These are phyloP conservation scores for Kodamaea sagamina DNA, from an alignment of 805 yeast genomes.

Conservation along the genomic window DNA sequence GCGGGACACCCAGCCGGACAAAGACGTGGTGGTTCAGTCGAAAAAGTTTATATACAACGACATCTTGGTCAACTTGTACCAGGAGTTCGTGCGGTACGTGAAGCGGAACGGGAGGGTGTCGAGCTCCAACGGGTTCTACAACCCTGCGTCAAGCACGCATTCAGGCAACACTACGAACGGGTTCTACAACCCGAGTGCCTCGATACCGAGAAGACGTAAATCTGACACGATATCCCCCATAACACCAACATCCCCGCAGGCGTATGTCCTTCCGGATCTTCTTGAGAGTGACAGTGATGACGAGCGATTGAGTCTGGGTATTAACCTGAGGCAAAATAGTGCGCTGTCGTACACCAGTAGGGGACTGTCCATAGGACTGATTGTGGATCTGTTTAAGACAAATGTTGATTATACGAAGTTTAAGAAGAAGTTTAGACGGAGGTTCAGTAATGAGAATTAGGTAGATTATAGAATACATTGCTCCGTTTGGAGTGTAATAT, in stretches of 20 bases:
- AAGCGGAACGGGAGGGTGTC: slow-evolving; percentile 11
- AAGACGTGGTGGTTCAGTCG: slow-evolving; percentile 15
- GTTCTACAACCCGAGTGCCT: background rate
- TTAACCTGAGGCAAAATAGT: slow-evolving; percentile 13
- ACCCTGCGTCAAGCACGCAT: background rate
- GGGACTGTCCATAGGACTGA: slow-evolving; percentile 35
- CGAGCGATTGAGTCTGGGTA: background rate
- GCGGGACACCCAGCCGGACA: slow-evolving; percentile 23
- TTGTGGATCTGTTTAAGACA: slow-evolving; percentile 31
- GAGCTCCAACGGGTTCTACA: slow-evolving; percentile 6
- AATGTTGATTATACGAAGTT: slow-evolving; percentile 28
- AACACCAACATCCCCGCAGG: slow-evolving; percentile 2
- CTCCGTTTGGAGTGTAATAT: too few species aligned
- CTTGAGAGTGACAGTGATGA: slow-evolving; percentile 12
- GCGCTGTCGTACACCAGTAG: slow-evolving; percentile 17
- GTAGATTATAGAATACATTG: slow-evolving; percentile 9
- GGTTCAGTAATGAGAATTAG: slow-evolving; percentile 27
- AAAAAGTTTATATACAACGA: slow-evolving; percentile 29
- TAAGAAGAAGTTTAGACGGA: slow-evolving; percentile 33
- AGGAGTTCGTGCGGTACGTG: slow-evolving; percentile 31
- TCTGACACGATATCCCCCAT: slow-evolving; percentile 5
- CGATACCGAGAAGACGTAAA: background rate
- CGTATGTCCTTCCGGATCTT: slow-evolving; percentile 9
- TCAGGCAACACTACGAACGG: background rate
- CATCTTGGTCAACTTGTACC: slow-evolving; percentile 31